phyloP scores from a whole-genome alignment of 2,329 filamentous ascomycete genomes.

The Fusarium bulbicola region DNA sequence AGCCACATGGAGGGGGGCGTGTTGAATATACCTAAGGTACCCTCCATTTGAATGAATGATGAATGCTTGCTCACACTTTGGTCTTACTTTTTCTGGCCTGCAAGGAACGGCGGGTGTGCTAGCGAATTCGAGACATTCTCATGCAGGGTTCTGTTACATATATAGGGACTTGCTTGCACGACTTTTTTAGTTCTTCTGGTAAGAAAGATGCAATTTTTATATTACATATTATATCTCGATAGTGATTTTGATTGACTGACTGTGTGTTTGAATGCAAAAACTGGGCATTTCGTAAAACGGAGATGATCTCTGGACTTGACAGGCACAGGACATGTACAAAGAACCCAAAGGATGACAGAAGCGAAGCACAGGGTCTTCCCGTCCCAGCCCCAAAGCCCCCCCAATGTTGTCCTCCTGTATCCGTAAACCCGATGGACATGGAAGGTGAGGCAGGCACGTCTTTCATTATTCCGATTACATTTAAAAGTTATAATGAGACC shows the following conservation, averaged over 20 bases:
- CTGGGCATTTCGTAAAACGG: not conserved
- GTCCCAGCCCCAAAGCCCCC: not conserved
- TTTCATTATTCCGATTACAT: not conserved
- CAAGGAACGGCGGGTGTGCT: conserved; percentile 18
- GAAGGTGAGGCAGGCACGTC: not conserved
- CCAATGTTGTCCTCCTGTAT: not conserved
- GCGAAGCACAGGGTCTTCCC: conserved; percentile 9
- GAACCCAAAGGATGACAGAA: not conserved
- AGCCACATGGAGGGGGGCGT: conserved; percentile 5
- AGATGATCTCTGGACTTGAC: not conserved
- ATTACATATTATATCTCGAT: not conserved
- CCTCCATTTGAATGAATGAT: not conserved
- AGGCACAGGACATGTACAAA: not conserved
- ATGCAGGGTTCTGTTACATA: conserved; percentile 11
- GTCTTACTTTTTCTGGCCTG: conserved; percentile 10
- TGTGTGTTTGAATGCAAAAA: not conserved
- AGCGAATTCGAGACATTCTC: conserved; percentile 7
- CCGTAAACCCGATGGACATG: not conserved
- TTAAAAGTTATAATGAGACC: not conserved
- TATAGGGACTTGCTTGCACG: not conserved
- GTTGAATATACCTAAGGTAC: not conserved
- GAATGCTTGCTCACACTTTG: not conserved
- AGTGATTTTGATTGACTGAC: not conserved
- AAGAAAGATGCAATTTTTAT: not conserved
- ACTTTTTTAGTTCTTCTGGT: not conserved